These are phyloP conservation scores for Cordyceps militaris DNA, from an alignment of 2,329 filamentous ascomycete genomes.

Conservation along the genomic window DNA sequence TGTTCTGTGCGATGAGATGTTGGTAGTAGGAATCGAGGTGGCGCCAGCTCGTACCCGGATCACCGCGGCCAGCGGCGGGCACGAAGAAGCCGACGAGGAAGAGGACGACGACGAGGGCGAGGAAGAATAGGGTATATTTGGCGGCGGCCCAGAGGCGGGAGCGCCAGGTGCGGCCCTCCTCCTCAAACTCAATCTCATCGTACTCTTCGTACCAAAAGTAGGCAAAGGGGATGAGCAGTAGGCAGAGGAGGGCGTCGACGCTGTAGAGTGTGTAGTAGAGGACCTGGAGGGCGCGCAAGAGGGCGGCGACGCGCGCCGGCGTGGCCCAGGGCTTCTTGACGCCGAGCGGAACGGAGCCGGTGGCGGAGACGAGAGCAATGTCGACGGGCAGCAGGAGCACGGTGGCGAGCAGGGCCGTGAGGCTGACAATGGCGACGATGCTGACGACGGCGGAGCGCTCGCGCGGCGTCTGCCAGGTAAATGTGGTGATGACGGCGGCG, in stretches of 20 bases:
- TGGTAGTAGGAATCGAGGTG: slow-evolving; percentile 87
- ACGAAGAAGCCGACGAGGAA: slow-evolving; percentile 94
- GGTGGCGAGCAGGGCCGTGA: slow-evolving; percentile 83
- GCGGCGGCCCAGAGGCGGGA: slow-evolving; percentile 73
- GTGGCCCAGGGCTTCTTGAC: slow-evolving; percentile 94
- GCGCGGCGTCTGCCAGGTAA: slow-evolving; percentile 82
- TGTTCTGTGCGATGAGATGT: slow-evolving; percentile 66
- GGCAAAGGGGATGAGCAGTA: slow-evolving; percentile 85
- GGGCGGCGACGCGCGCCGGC: slow-evolving; percentile 67
- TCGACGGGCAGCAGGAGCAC: slow-evolving; percentile 90
- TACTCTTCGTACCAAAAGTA: slow-evolving; percentile 99
- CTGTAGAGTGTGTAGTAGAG: slow-evolving; percentile 94
- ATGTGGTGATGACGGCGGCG: slow-evolving; percentile 77
- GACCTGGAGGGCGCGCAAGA: slow-evolving; percentile 72
- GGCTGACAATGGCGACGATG: slow-evolving; percentile 75
- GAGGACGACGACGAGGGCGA: slow-evolving; percentile 70
- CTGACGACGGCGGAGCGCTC: slow-evolving; percentile 80
- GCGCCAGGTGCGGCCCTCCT: slow-evolving; percentile 65
- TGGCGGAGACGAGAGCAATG: slow-evolving; percentile 88
- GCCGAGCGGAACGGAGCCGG: slow-evolving; percentile 66
- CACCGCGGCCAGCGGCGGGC: slow-evolving; percentile 63
- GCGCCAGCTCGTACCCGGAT: slow-evolving; percentile 56
- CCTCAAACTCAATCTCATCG: slow-evolving; percentile 81
- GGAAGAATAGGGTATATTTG: slow-evolving; percentile 85
- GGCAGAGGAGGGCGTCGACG: slow-evolving; percentile 80